Evolutionary conservation across 192 early-diverging fungal species (phyloP).

Genomic region (Backusella westeae): DNA sequence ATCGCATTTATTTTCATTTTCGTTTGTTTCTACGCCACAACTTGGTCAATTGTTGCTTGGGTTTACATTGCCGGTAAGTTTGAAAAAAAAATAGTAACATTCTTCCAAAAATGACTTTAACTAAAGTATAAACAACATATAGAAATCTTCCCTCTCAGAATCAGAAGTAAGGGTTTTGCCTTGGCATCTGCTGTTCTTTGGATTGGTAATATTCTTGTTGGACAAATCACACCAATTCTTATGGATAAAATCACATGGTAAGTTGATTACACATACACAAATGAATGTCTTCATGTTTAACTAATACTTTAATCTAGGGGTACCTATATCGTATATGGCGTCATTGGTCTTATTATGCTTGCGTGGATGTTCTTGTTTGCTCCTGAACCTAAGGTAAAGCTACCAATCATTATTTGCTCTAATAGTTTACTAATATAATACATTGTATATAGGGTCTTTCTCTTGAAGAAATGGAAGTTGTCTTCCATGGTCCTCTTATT

Average conservation of each 20-base stretch:
- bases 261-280: not conserved
- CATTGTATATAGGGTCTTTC: constrained; percentile 12
- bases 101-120: not conserved
- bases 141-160: constrained; percentile 83
- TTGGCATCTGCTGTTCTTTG: constrained; percentile 83
- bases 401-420: not conserved
- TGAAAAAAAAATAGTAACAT: not conserved
- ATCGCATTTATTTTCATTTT: constrained; percentile 76
- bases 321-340: constrained; percentile 19
- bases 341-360: constrained; percentile 16
- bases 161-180: constrained; percentile 80
- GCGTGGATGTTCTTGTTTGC: constrained; percentile 1
- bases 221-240: constrained; percentile 16
- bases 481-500: constrained; percentile 25
- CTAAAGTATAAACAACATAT: not conserved
- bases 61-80: constrained; percentile 66
- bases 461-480: constrained; percentile 27
- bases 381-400: constrained; percentile 9
- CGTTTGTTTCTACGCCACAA: constrained; percentile 74
- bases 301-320: not conserved
- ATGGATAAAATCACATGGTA: constrained; percentile 24
- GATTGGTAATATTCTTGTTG: constrained; percentile 60
- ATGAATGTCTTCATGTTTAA: not conserved
- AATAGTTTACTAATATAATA: not conserved
- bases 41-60: constrained; percentile 91